Conservation (phyloP, 2,329 filamentous ascomycete species). For the Dryadomyces sulphureus region DNA sequence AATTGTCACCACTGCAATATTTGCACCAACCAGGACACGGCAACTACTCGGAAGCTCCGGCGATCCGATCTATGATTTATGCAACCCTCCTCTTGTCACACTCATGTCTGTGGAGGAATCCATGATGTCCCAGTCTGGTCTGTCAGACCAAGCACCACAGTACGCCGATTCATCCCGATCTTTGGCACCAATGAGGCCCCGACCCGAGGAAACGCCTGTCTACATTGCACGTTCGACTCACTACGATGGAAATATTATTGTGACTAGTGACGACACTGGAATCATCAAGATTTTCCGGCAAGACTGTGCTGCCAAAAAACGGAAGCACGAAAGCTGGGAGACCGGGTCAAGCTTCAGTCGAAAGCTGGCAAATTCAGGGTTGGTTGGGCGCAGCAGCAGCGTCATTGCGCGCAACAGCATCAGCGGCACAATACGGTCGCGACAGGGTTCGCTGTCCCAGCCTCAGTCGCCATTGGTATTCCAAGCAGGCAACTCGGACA, state of each 20-base stretch:
- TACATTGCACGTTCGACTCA: conserved; percentile 68
- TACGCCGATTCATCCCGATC: not conserved
- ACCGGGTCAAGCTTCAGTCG: conserved; percentile 62
- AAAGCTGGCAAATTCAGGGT: conserved; percentile 43
- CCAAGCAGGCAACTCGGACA: conserved; percentile 38
- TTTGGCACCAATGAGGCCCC: conserved; percentile 13
- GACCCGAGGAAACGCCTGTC: conserved; percentile 55
- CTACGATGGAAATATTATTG: conserved; percentile 71
- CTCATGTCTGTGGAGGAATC: conserved; percentile 59
- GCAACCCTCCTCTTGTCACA: conserved; percentile 83
- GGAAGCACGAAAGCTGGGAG: conserved; percentile 64
- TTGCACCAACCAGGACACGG: conserved; percentile 67
- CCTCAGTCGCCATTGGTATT: conserved; percentile 12
- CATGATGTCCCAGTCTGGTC: conserved; percentile 17
- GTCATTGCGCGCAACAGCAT: conserved; percentile 38
- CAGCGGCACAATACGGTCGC: conserved; percentile 30
- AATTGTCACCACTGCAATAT: conserved; percentile 76
- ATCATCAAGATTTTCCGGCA: conserved; percentile 90
- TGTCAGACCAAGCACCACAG: conserved; percentile 8
- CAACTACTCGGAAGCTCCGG: conserved; percentile 66
- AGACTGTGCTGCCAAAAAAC: conserved; percentile 75
- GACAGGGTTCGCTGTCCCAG: conserved; percentile 37
- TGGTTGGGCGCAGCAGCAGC: conserved; percentile 42
- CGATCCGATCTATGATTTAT: conserved; percentile 90
- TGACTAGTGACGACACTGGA: conserved; percentile 79